Conservation (phyloP, 306 rosid species). For the Gastrolobium bilobum region DNA sequence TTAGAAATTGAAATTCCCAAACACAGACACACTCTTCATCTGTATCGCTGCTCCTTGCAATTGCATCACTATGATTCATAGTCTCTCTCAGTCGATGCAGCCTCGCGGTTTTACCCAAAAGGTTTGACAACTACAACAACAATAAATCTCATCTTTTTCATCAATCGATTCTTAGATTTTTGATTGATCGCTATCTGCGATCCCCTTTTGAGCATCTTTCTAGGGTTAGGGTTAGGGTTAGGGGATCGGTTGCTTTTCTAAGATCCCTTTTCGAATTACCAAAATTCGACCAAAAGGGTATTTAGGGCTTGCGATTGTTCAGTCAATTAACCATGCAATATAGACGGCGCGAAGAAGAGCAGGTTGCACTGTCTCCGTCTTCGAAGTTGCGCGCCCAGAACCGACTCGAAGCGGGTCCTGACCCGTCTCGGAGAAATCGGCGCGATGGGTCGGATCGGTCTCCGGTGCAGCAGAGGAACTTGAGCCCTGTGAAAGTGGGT, state of each 20-base stretch:
- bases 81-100: constrained; percentile 35
- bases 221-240: constrained; percentile 63
- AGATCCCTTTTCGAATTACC: constrained; percentile 20
- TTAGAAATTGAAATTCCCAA: not conserved
- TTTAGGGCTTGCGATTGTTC: constrained; percentile 47
- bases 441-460: constrained; percentile 56
- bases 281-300: constrained; percentile 39
- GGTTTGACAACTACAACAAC: constrained; percentile 54
- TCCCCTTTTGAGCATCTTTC: constrained; percentile 24
- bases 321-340: constrained; percentile 63
- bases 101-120: constrained; percentile 38
- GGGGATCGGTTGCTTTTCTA: constrained; percentile 4
- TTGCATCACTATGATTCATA: not conserved
- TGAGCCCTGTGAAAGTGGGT: constrained; percentile 66
- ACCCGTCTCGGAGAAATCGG: constrained; percentile 45
- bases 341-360: constrained; percentile 69
- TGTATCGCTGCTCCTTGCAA: not conserved
- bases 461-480: constrained; percentile 57
- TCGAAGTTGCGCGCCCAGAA: constrained; percentile 56
- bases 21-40: not conserved
- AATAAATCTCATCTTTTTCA: constrained; percentile 36
- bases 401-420: constrained; percentile 53
- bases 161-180: constrained; percentile 35
- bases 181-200: constrained; percentile 46
- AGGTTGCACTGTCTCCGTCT: constrained; percentile 49